Base-by-base conservation (phyloP, 2,329 filamentous ascomycete species). In the Epichloe brachyelytri region DNA sequence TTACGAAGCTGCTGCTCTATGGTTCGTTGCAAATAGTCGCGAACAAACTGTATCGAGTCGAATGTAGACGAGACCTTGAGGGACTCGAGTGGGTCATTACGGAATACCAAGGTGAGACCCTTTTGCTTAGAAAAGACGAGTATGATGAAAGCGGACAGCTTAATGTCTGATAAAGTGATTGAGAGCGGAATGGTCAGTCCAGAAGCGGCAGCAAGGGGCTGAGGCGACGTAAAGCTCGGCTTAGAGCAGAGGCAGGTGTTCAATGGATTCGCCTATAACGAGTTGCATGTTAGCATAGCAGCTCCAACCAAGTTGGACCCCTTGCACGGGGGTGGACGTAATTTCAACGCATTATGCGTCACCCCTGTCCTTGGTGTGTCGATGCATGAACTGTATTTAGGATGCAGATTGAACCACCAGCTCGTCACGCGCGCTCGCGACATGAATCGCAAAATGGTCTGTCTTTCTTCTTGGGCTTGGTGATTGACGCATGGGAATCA, bases 31-130 rank as follows among this genome's bases (percentile, higher is more conserved):
- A 98, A 73, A 66, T 97, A 97, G 67, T 98, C 90, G 59, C 93
- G 85, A 55, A 98, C 93, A 63, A 98, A 98, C 43, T 93, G 91
- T 62, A 98, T 98, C 12, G 91, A 95, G 71, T 98, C 93, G 68
- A 98, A 98, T 43, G 93, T 98, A 58, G 91, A 97, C 1, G 91
- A 97, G 58, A 98, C 93, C 72, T 96, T 97, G 62, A 98, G 82
- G 4, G 91, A 96, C 66, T 98, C 93, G 55, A 98, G 81, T 4
- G 93, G 93, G 65, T 98, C 93, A 77, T 98, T 97, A 60, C 93
- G 85, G 67, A 98, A 98, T 43, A 98, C 93, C 46, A 98, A 77
- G 1, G 93, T 98, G 52, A 98, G 78, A 19, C 93, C 93, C 65
- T 98, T 98, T 70, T 95, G 89, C 65, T 89, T 91, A 3, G 91